Percentiles rank a stretch among this genome's conserved stretches.
Conservation (phyloP, 305 asterid genomes). For the Fraxinus greggii region DNA sequence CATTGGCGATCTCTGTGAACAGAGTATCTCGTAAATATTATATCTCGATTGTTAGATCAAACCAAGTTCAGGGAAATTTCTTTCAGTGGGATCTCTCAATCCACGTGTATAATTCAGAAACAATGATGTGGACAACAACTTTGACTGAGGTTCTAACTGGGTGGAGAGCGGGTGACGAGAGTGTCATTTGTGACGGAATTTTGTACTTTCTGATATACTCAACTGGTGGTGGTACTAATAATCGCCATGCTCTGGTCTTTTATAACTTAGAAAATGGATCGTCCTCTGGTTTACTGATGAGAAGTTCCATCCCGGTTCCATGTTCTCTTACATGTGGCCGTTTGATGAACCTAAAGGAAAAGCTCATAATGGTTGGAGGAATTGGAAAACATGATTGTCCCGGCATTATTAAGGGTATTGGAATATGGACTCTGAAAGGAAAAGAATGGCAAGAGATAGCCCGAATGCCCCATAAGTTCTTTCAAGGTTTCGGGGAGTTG, state of each 20-base stretch:
- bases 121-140: conserved; percentile 52
- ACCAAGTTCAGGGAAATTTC: conserved; percentile 74
- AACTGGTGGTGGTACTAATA: conserved; percentile 50
- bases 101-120: conserved; percentile 60
- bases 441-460: conserved; percentile 74
- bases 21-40: conserved; percentile 38
- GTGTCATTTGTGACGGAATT: conserved; percentile 67
- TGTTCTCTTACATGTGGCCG: conserved; percentile 89
- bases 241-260: conserved; percentile 64
- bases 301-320: conserved; percentile 62
- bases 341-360: conserved; percentile 70
- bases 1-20: conserved; percentile 61
- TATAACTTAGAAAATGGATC: conserved; percentile 46
- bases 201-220: conserved; percentile 72
- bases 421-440: conserved; percentile 67
- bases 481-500: conserved; percentile 88
- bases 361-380: conserved; percentile 84
- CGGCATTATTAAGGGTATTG: conserved; percentile 74
- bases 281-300: conserved; percentile 37
- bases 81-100: conserved; percentile 77
- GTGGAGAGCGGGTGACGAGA: conserved; percentile 90
- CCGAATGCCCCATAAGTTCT: conserved; percentile 73
- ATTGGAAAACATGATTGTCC: conserved; percentile 68
- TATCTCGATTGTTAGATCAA: conserved; percentile 60
- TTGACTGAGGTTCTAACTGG: conserved; percentile 63